Conservation (phyloP, 2,329 filamentous ascomycete genomes). For the Colletotrichum sp. region DNA sequence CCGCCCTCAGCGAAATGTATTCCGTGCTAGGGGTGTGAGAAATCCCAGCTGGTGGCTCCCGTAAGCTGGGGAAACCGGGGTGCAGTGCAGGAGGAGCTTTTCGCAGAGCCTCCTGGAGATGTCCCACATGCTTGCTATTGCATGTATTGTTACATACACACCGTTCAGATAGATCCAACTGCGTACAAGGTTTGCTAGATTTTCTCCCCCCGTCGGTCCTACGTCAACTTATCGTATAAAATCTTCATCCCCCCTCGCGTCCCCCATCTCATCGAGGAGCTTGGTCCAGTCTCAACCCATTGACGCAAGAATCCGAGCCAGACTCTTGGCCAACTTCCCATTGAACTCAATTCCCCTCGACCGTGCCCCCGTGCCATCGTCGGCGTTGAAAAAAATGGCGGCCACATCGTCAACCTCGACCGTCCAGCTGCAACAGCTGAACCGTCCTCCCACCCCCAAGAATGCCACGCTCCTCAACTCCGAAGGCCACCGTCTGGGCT, state of each 20-base stretch:
- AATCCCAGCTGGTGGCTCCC: not conserved
- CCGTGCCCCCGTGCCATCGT: not conserved
- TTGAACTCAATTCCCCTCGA: not conserved
- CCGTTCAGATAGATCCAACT: not conserved
- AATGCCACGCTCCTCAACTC: not conserved
- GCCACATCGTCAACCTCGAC: constrained; percentile 1
- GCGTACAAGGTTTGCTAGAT: not conserved
- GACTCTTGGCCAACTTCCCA: not conserved
- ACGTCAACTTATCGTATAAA: not conserved
- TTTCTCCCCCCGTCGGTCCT: not conserved
- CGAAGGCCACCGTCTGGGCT: constrained; percentile 11
- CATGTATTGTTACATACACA: not conserved
- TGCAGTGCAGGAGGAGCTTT: not conserved
- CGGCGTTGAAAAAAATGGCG: not conserved
- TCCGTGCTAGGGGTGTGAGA: not conserved
- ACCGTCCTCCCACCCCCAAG: not conserved
- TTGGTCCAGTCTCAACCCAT: not conserved
- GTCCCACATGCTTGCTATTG: not conserved
- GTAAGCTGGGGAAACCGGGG: not conserved
- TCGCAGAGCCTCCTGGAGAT: not conserved
- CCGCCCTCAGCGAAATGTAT: not conserved
- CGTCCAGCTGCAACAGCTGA: not conserved
- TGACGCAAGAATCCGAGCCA: not conserved
- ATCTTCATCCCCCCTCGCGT: not conserved
- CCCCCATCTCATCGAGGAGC: not conserved